Base-by-base conservation (phyloP, 2,329 filamentous ascomycete species). In the Epicoccum nigrum region DNA sequence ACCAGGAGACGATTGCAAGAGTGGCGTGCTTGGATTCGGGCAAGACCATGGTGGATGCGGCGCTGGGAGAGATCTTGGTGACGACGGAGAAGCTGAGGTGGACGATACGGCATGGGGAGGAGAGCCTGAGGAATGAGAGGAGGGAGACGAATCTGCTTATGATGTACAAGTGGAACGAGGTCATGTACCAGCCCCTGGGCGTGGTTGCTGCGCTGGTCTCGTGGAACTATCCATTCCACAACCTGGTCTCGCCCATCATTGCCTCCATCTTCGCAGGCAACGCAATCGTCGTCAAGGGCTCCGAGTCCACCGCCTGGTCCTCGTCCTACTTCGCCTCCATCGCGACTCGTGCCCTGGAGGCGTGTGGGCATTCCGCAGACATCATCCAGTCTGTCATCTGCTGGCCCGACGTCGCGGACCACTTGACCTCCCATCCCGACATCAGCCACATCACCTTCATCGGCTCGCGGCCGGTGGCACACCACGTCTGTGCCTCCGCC, bases 151-250 rank as follows among this genome's bases (percentile, higher is more conserved):
- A 95, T 73, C 80, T 96, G 37, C 82, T 99, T 57, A 95, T 99
- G 91, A 84, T 86, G 76, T 97, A 97, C 77, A 99, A 99, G 81
- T 86, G 84, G 71, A 97, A 97, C 69, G 87, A 86, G 56, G 92
- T 99, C 21, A 79, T 83, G 41, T 99, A 96, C 74, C 92, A 99
- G 74, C 93, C 94, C 12, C 79, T 97, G 16, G 94, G 94, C 13
- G 91, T 99, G 28, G 90, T 99, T 5, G 88, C 91, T 9, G 93
- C 94, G 15, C 87, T 93, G 44, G 91, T 99, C 34, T 94, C 89
- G 69, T 99, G 94, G 94, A 99, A 99, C 78, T 97, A 92, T 62
- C 74, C 70, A 4, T 96, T 97, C 74, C 94, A 99, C 77, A 99
- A 99, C 75, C 81, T 97, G 57, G 84, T 97, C 38, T 91, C 90